These are phyloP conservation scores for Paramecium primaurelia DNA, from an alignment of 73 alveolate species.

Conservation along the genomic window DNA sequence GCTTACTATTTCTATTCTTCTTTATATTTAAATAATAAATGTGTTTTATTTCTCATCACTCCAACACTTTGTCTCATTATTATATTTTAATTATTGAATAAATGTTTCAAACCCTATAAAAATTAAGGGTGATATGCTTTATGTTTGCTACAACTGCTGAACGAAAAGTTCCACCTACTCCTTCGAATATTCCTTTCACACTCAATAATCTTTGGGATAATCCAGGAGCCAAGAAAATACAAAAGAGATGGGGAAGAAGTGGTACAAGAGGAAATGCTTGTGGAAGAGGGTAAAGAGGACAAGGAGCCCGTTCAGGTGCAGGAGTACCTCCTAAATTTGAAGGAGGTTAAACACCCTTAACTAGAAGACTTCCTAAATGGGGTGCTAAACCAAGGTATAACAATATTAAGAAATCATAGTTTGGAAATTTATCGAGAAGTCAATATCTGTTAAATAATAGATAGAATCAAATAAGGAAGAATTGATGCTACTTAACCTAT, in stretches of 20 bases:
- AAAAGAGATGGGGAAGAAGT: constrained; percentile 83
- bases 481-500: constrained; percentile 73
- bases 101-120: neutral
- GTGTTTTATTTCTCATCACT: constrained; percentile 17
- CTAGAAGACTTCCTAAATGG: constrained; percentile 80
- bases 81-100: neutral
- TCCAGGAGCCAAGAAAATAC: constrained; percentile 73
- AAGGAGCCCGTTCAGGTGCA: constrained; percentile 78
- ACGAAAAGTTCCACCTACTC: neutral
- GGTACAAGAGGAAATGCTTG: constrained; percentile 80
- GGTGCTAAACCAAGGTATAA: constrained; percentile 64
- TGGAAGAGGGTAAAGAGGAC: constrained; percentile 87
- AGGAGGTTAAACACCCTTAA: constrained; percentile 83
- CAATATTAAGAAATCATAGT: neutral
- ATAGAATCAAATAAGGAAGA: constrained; percentile 78
- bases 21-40: neutral
- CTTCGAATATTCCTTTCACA: constrained; percentile 63
- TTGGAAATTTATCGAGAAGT: constrained; percentile 62
- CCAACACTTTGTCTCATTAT: neutral
- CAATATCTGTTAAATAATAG: constrained; percentile 65
- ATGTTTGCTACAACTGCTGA: constrained; percentile 11
- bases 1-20: neutral
- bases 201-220: constrained; percentile 77
- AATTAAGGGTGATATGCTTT: neutral
- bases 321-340: constrained; percentile 72